Conservation (phyloP, 2,329 filamentous ascomycete species). For the Sporothrix pseudoabietina region DNA sequence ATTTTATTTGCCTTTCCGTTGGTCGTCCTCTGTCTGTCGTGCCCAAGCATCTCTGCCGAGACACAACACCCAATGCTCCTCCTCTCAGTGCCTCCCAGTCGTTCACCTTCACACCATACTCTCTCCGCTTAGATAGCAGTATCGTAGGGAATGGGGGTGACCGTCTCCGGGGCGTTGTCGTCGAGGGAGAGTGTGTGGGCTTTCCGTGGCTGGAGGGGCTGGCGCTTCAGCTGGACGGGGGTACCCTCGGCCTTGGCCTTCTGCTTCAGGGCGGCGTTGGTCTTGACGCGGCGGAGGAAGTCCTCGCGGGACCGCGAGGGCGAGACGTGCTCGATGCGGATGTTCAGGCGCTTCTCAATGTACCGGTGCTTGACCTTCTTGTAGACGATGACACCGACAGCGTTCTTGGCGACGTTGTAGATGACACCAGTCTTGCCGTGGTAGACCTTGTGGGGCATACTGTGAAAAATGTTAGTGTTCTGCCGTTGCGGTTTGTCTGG, state of each 20-base stretch:
- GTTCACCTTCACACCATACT: background rate
- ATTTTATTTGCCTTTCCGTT: slow-evolving; percentile 20
- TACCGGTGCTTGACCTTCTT: slow-evolving; percentile 99
- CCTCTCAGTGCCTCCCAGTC: background rate
- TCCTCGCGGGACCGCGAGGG: slow-evolving; percentile 95
- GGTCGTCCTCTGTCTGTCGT: slow-evolving; percentile 13
- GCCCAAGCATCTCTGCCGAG: background rate
- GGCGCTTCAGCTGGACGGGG: slow-evolving; percentile 90
- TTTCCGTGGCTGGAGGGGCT: slow-evolving; percentile 76
- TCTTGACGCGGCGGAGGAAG: slow-evolving; percentile 95
- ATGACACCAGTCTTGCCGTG: slow-evolving; percentile 98
- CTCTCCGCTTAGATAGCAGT: slow-evolving; percentile 76
- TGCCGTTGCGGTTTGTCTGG: slow-evolving; percentile 36
- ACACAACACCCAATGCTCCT: background rate
- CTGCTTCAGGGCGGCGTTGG: slow-evolving; percentile 89
- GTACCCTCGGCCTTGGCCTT: slow-evolving; percentile 88
- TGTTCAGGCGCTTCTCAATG: slow-evolving; percentile 99
- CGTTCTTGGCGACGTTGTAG: slow-evolving; percentile 99
- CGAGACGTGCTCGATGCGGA: slow-evolving; percentile 95
- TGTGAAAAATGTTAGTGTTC: slow-evolving; percentile 45
- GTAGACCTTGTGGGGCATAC: slow-evolving; percentile 99
- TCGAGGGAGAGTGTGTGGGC: slow-evolving; percentile 59
- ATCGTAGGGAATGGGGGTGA: slow-evolving; percentile 74
- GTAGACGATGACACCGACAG: slow-evolving; percentile 98
- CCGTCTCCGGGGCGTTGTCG: slow-evolving; percentile 38